Evolutionary conservation across 2,329 filamentous ascomycete species (phyloP).

Genomic region (Berkeleyomyces basicola): DNA sequence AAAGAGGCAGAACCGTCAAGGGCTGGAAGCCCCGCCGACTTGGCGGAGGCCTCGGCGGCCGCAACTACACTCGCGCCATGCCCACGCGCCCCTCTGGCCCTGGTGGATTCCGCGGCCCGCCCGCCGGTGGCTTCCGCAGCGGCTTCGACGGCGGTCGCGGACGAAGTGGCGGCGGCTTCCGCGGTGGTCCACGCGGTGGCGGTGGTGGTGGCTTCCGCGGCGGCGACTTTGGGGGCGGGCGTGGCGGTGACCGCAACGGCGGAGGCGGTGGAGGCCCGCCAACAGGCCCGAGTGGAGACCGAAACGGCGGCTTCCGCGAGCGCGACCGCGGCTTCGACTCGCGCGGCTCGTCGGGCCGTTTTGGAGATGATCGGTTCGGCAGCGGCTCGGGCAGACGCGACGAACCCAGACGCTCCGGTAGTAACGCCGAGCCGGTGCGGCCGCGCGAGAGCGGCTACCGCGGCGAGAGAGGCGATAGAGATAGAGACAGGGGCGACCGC

Average conservation of each 20-base stretch:
- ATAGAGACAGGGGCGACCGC: slow-evolving; percentile 27
- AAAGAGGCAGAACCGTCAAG: slow-evolving; percentile 83
- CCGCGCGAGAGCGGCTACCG: slow-evolving; percentile 29
- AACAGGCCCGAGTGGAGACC: slow-evolving; percentile 39
- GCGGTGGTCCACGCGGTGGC: slow-evolving; percentile 23
- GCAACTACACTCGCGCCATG: slow-evolving; percentile 76
- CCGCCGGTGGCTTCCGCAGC: slow-evolving; percentile 31
- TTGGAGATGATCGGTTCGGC: slow-evolving; percentile 41
- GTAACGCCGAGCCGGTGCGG: slow-evolving; percentile 67
- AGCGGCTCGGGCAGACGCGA: slow-evolving; percentile 22
- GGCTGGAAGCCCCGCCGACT: slow-evolving; percentile 86
- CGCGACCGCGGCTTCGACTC: slow-evolving; percentile 34
- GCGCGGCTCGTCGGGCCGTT: slow-evolving; percentile 35
- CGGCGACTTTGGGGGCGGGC: slow-evolving; percentile 24
- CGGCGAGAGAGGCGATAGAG: slow-evolving; percentile 25
- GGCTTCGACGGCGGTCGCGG: slow-evolving; percentile 33
- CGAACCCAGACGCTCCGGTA: slow-evolving; percentile 39
- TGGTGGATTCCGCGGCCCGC: slow-evolving; percentile 38
- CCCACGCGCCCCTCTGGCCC: slow-evolving; percentile 53
- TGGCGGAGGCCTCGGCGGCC: slow-evolving; percentile 79
- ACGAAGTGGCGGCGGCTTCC: slow-evolving; percentile 34
- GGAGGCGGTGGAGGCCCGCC: slow-evolving; percentile 27
- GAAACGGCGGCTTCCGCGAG: slow-evolving; percentile 31
- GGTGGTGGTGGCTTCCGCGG: slow-evolving; percentile 38
- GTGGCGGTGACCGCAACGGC: slow-evolving; percentile 23